Conservation (phyloP, 2,329 filamentous ascomycete species). For the Aspergillus neoniger region DNA sequence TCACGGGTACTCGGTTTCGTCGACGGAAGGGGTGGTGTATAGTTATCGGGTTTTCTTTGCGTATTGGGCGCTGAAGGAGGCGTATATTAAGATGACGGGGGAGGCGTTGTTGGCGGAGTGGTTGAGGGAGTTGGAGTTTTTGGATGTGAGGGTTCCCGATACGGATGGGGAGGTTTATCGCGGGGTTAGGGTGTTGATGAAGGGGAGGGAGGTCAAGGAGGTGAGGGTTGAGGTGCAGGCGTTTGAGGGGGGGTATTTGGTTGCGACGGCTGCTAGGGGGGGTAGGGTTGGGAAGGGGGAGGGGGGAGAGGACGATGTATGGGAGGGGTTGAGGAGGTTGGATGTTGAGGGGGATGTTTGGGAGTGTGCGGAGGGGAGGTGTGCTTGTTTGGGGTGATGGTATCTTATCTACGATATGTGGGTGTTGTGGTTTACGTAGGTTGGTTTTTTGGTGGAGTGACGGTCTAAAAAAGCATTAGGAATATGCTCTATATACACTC, state of each 20-base stretch:
- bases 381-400: slow-evolving; percentile 31
- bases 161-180: slow-evolving; percentile 37
- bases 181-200: slow-evolving; percentile 53
- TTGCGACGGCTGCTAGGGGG: slow-evolving; percentile 56
- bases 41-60: slow-evolving; percentile 64
- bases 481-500: slow-evolving; percentile 8
- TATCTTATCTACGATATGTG: neutral
- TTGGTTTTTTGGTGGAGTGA: neutral
- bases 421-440: too few relatives aligned
- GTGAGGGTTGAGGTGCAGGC: slow-evolving; percentile 60
- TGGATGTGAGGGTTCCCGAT: slow-evolving; percentile 56
- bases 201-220: slow-evolving; percentile 50
- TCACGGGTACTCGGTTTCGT: neutral
- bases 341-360: slow-evolving; percentile 51
- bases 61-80: slow-evolving; percentile 66
- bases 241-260: slow-evolving; percentile 60
- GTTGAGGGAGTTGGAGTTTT: slow-evolving; percentile 63
- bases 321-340: slow-evolving; percentile 46
- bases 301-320: slow-evolving; percentile 26
- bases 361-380: slow-evolving; percentile 44
- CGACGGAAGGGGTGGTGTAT: slow-evolving; percentile 45
- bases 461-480: neutral
- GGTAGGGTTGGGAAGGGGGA: slow-evolving; percentile 31
- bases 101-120: slow-evolving; percentile 64
- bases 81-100: slow-evolving; percentile 67